Conservation (phyloP, 306 rosid genomes). For the Carpinus viminea region DNA sequence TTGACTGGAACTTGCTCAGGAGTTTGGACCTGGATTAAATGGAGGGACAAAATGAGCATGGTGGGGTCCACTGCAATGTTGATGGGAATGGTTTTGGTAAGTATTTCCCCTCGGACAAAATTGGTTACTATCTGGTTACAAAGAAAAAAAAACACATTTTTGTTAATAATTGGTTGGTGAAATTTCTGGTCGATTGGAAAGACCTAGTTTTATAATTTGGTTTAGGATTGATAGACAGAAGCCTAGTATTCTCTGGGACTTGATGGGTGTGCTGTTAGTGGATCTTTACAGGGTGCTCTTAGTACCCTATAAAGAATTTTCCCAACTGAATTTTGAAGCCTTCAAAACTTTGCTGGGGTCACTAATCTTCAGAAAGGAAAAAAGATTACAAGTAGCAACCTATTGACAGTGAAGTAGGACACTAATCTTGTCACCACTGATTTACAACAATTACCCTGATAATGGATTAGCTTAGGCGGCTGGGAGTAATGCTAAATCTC, state of each 20-base stretch:
- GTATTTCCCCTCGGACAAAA: conserved; percentile 10
- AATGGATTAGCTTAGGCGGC: background rate
- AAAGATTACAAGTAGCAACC: background rate
- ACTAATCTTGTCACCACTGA: background rate
- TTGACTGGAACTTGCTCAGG: conserved; percentile 93
- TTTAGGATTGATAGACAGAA: background rate
- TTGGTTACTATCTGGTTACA: background rate
- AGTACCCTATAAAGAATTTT: too few relatives aligned
- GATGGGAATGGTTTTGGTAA: conserved; percentile 98
- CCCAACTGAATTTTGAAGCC: too few relatives aligned
- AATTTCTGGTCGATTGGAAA: background rate
- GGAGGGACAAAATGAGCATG: conserved; percentile 77
- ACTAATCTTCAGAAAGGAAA: background rate
- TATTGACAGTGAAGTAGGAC: background rate
- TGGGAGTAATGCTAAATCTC: background rate
- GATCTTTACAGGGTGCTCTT: background rate
- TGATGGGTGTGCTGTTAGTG: background rate
- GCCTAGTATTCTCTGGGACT: background rate
- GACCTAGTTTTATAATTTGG: background rate
- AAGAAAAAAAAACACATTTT: background rate
- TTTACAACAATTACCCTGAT: background rate
- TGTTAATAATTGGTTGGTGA: background rate
- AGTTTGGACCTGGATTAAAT: conserved; percentile 86
- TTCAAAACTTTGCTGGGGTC: too few relatives aligned
- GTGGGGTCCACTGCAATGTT: conserved; percentile 90